Base-by-base conservation (phyloP, 208 protist genomes). In the Angomonas desouzai region DNA sequence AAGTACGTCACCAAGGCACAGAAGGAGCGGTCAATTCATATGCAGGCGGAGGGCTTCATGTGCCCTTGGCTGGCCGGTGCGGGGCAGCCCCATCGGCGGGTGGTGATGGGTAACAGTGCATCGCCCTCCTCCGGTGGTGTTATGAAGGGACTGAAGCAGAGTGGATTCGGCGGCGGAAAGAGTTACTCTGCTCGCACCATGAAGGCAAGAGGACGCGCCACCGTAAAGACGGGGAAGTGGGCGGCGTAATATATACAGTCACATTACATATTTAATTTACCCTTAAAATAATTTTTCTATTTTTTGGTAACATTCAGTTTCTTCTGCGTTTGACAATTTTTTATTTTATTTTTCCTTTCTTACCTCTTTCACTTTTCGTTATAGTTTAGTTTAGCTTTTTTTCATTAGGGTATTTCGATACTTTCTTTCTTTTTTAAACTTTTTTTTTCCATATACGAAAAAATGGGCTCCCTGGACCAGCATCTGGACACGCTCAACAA, bases 401-500 rank as follows among this genome's bases (percentile, higher is more conserved):
- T 49, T 36, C 9, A 62, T 18, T 29, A 6, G 58, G 36, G 29
- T 57, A 13, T 30, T 34, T 55, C 2, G 62, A 59, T 45, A 23
- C 32, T 36, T 67, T 33, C 22, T 11, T 25, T 62, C 11, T 64
- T 66, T 62, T 34, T 47, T 51, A 40, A 51, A 13, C 58, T 74
- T 58, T 45, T 22, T 64, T 65, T 33, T 72, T 48, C 56, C 51
- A 53, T 22, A 60, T 60, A 60, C 34, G 43, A 60, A 60, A 29
- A 60, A 40, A 89, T 92, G 72, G 70, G 80, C 48, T 91, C 96
- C 49, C 89, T 99, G 43, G 97, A 99, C 76, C 79, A 92, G 64
- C 97, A 98, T 64, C 97, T 99, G 27, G 95, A 98, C 72, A 93
- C 96, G 64, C 86, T 99, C 22, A 90, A 89, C 56, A 89, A 93